Base-by-base conservation (phyloP, 345 rosid species). In the Laguncularia racemosa region DNA sequence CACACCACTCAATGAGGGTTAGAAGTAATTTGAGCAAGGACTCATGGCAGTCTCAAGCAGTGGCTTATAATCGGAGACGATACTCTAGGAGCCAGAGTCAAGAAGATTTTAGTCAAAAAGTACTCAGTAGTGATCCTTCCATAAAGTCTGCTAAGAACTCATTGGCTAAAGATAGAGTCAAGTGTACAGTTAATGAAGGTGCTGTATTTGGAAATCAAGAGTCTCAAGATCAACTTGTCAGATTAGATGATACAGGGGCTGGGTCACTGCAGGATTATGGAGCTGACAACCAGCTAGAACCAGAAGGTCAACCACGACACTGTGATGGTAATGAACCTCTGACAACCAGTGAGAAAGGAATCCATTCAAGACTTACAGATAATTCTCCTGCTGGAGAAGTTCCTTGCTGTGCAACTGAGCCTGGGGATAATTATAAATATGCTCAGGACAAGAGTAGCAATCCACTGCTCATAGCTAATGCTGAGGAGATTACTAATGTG, bases 401-500 rank as follows among this genome's bases (percentile, higher is more conserved):
- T 61, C 62, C 44, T 57, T 58, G 61, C 56, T 54, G 71, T 53
- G 70, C 63, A 43, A 62, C 66, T 55, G 76, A 73, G 52, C 63
- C 66, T 67, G 71, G 64, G 47, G 68, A 50, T 60, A 77, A 50
- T 20, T 62, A 55, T 20, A 70, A 69, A 50, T 56, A 58, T 52
- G 55, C 20, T 52, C 71, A 57, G 60, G 77, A 65, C 61, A 65
- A 61, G 61, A 67, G 60, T 8, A 46, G 33, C 46, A 63, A 55
- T 56, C 57, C 82, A 33, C n/a, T 53, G 50, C 78, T 62, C 19
- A 63, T 54, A 58, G 61, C 49, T 63, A 76, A 81, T 71, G 74
- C 65, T 55, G 92, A 78, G 20, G 80, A 70, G 62, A 67, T 82
- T 21, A 82, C 79, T 50, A 73, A 73, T 44, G 55, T 19, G 56